Conservation (phyloP, 805 yeast genomes). For the Wickerhamomyces pijperi region DNA sequence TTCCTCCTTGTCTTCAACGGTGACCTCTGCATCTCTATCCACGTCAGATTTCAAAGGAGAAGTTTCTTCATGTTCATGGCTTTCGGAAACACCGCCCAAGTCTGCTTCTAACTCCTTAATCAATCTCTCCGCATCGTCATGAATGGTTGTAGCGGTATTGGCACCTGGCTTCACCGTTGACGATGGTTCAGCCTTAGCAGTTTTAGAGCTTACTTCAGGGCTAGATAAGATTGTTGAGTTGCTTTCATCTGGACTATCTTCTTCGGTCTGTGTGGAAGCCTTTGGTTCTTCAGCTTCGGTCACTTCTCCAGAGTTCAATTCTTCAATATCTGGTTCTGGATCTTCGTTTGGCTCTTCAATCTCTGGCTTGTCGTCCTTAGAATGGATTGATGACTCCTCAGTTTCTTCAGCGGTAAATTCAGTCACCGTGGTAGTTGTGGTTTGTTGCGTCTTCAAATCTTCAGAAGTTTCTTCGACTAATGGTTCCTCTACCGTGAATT, state of each 20-base stretch:
- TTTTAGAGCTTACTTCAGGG: too few species aligned
- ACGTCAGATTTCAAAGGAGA: background rate
- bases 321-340: conserved; percentile 1
- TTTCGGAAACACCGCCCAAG: conserved; percentile 1
- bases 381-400: background rate
- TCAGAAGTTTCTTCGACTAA: background rate
- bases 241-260: background rate
- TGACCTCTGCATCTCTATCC: conserved; percentile 1
- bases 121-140: conserved; percentile 15
- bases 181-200: too few species aligned
- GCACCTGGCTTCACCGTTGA: too few species aligned
- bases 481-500: conserved; percentile 1
- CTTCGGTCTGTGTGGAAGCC: background rate
- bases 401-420: conserved; percentile 1
- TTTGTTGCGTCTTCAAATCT: too few species aligned
- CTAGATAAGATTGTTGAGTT: background rate
- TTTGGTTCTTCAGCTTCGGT: conserved; percentile 1
- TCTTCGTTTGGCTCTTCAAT: conserved; percentile 6
- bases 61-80: too few species aligned
- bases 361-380: conserved; percentile 10
- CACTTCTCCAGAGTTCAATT: background rate
- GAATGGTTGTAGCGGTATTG: conserved; percentile 1
- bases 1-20: conserved; percentile 1
- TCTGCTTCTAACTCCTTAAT: conserved; percentile 13
- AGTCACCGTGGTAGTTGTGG: too few species aligned